These are phyloP conservation scores for Aspergillus ellipticus DNA, from an alignment of 495 filamentous ascomycete genomes.

Conservation along the genomic window DNA sequence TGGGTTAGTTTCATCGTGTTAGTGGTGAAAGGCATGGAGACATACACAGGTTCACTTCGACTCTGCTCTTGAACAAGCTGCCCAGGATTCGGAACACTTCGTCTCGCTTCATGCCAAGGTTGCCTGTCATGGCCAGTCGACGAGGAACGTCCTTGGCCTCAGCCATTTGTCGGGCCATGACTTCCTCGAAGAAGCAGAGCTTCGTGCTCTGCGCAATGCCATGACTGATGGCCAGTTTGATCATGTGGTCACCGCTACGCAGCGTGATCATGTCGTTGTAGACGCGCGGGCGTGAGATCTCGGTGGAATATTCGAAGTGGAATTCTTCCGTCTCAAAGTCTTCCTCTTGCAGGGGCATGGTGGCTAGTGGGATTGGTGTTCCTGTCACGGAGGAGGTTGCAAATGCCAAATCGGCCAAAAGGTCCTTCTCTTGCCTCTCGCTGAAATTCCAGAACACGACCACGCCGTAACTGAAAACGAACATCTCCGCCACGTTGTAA, in stretches of 20 bases:
- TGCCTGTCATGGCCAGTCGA: conserved; percentile 79
- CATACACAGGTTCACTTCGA: conserved; percentile 97
- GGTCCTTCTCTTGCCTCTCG: conserved; percentile 91
- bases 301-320: conserved; percentile 92
- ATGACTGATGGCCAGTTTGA: conserved; percentile 94
- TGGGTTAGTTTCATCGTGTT: background rate
- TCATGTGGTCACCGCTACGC: conserved; percentile 94
- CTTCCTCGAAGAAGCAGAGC: conserved; percentile 92
- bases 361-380: conserved; percentile 57
- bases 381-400: conserved; percentile 55
- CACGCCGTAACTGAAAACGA: conserved; percentile 95
- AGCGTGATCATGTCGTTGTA: conserved; percentile 99
- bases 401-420: conserved; percentile 93
- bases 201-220: conserved; percentile 98
- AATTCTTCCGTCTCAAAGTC: conserved; percentile 99
- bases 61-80: conserved; percentile 83
- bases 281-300: conserved; percentile 80
- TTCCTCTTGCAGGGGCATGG: conserved; percentile 67
- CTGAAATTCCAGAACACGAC: conserved; percentile 99
- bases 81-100: conserved; percentile 93
- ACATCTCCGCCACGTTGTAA: conserved; percentile 91
- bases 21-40: conserved; percentile 11
- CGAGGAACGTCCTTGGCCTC: conserved; percentile 90
- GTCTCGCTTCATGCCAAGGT: conserved; percentile 85
- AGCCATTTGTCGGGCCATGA: conserved; percentile 90